Conservation (phyloP, 1,284 basidiomycete genomes). For the Crocinoboletus sp. region DNA sequence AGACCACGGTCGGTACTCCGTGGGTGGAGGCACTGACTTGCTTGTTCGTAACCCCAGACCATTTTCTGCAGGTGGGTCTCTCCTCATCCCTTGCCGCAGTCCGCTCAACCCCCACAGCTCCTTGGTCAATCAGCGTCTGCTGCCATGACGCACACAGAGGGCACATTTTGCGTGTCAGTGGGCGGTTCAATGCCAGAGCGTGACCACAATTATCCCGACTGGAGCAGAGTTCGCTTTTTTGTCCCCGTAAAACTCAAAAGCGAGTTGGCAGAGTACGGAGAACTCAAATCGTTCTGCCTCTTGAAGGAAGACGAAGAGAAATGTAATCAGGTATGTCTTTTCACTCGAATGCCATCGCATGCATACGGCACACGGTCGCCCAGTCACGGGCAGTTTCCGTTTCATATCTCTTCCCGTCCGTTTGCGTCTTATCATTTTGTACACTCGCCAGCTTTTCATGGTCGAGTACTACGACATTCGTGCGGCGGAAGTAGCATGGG, state of each 20-base stretch:
- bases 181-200: constrained; percentile 22
- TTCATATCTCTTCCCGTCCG: constrained; percentile 2
- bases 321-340: constrained; percentile 28
- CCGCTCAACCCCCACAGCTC: constrained; percentile 30
- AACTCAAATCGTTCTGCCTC: constrained; percentile 29
- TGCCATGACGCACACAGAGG: constrained; percentile 39
- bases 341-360: neutral
- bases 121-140: constrained; percentile 37
- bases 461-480: constrained; percentile 64
- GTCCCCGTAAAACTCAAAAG: constrained; percentile 32
- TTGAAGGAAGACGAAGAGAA: constrained; percentile 28
- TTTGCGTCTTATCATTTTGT: constrained; percentile 19
- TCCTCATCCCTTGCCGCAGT: neutral
- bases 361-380: constrained; percentile 2
- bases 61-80: constrained; percentile 27
- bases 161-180: constrained; percentile 38
- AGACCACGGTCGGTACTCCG: constrained; percentile 10
- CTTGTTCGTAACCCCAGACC: constrained; percentile 30
- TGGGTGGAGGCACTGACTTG: constrained; percentile 27
- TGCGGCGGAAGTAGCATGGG: constrained; percentile 45
- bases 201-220: constrained; percentile 19
- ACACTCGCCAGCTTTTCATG: constrained; percentile 39
- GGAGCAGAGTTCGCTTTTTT: constrained; percentile 23
- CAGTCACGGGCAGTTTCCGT: neutral
- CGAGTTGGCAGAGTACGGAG: constrained; percentile 30